Evolutionary conservation across 768 basidiomycete species (phyloP), one percentile per base, ranked within the genome.

Genomic region (Lactarius sp.): DNA sequence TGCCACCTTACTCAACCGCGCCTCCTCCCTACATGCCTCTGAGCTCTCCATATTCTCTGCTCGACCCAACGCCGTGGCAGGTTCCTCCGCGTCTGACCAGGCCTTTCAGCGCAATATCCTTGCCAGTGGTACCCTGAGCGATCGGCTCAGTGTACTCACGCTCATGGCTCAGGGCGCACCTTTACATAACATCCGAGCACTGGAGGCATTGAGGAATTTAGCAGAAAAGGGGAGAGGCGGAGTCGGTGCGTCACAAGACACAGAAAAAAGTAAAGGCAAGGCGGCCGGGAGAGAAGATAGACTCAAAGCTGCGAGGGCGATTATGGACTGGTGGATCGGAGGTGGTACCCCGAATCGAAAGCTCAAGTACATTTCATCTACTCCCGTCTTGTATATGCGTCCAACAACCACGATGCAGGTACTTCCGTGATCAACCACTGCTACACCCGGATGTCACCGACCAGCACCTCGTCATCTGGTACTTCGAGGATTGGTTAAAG

Each of bases 401-500:
- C 65, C 34, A 52, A 61, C 7, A 20, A 10, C 18, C n/a, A 52
- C 31, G 50, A 4, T 16, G 5, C 60, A 96, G 94, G 72, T 95
- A 94, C 73, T 91, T 96, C 71, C 88, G 91, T 8, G 94, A 96
- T 71, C 95, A 95, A 69, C 87, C 90, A 13, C 73, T 92, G 56
- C 72, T 77, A 1, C 86, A 88, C 72, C 81, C 84, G 0, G 74
- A 76, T 18, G 78, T 83, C 34, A 86, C 87, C 0, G 90, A 95
- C 61, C 79, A 83, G 56, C 84, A 91, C 72, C 75, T 98, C 0
- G 69, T 94, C 6, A 62, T 88, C 3, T 98, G 90, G 87, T 88
- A 88, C 65, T 98, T 97, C 73, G 97, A 99, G 74, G 96, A 98
- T 70, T 98, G 93, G 91, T 73, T 98, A 55, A 99, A 99, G 76